Conservation (phyloP, 129 eudicot species). For the Sambucus nigra region DNA sequence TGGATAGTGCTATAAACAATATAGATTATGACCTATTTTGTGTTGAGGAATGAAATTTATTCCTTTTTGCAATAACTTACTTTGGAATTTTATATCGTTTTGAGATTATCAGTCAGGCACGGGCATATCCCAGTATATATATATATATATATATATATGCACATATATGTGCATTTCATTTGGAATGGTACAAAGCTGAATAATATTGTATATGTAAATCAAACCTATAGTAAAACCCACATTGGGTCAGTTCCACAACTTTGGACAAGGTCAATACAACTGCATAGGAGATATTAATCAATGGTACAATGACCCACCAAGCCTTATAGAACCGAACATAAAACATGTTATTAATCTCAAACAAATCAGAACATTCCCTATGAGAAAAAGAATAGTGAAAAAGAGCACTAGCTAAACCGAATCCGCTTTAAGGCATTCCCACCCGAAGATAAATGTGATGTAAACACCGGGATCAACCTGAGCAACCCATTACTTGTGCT, state of each 20-base stretch:
- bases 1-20: too few species aligned
- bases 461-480: conserved; percentile 93
- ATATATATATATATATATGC: too few species aligned
- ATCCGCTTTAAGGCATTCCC: conserved; percentile 77
- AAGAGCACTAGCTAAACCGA: conserved; percentile 61
- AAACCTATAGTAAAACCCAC: conserved; percentile 14
- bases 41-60: too few species aligned
- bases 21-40: too few species aligned
- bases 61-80: too few species aligned
- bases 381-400: conserved; percentile 12
- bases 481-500: conserved; percentile 87
- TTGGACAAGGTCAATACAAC: conserved; percentile 26
- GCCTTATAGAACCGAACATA: conserved; percentile 14
- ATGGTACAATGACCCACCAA: conserved; percentile 9
- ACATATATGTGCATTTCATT: too few species aligned
- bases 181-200: too few species aligned
- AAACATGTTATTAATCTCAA: conserved; percentile 13
- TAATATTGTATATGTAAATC: conserved; percentile 25
- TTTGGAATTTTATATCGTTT: too few species aligned
- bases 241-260: conserved; percentile 38
- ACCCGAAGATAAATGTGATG: conserved; percentile 74
- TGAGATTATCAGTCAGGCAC: too few species aligned
- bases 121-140: too few species aligned
- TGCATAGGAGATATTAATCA: conserved; percentile 2
- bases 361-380: conserved; percentile 21